A percentile compares a stretch with the other conserved stretches of the same genome.
These are phyloP conservation scores for Purpureocillium lavendulum DNA, from an alignment of 2,329 filamentous ascomycete species.

Conservation along the genomic window DNA sequence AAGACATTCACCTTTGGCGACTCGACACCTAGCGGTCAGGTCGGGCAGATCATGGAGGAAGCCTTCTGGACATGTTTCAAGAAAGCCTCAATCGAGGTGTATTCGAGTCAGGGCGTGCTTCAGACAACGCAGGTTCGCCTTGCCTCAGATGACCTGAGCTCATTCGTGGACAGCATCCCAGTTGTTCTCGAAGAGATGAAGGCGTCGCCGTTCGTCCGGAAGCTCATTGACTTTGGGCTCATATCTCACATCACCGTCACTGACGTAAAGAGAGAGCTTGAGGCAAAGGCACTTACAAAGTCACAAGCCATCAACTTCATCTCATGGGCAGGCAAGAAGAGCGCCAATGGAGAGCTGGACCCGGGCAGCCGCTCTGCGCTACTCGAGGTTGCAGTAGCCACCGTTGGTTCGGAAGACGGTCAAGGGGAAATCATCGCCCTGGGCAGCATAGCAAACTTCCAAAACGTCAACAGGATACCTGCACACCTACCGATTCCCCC, in stretches of 20 bases:
- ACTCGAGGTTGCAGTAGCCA: slow-evolving; percentile 73
- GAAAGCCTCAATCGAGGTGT: slow-evolving; percentile 74
- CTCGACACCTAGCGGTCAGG: slow-evolving; percentile 78
- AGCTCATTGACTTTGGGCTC: slow-evolving; percentile 75
- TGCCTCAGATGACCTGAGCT: slow-evolving; percentile 53
- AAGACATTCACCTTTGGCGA: slow-evolving; percentile 84
- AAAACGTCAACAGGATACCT: slow-evolving; percentile 72
- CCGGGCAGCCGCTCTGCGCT: slow-evolving; percentile 56
- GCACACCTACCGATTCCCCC: slow-evolving; percentile 73
- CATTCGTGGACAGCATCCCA: slow-evolving; percentile 83
- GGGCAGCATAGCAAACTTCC: slow-evolving; percentile 64
- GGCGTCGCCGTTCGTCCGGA: slow-evolving; percentile 66
- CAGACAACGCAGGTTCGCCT: slow-evolving; percentile 78
- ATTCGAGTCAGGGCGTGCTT: slow-evolving; percentile 81
- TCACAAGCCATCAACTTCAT: slow-evolving; percentile 76
- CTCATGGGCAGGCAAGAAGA: slow-evolving; percentile 70
- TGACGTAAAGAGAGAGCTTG: slow-evolving; percentile 78
- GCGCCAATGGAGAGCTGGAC: slow-evolving; percentile 65
- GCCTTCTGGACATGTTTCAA: slow-evolving; percentile 92
- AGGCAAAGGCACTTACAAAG: slow-evolving; percentile 70
- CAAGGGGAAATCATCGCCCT: slow-evolving; percentile 69
- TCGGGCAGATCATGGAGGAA: slow-evolving; percentile 84
- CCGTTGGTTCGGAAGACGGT: slow-evolving; percentile 51
- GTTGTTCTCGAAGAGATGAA: slow-evolving; percentile 72
- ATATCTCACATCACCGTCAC: slow-evolving; percentile 80